These are phyloP conservation scores for Blepharisma undulans DNA, from an alignment of 169 alveolate species.

Conservation along the genomic window DNA sequence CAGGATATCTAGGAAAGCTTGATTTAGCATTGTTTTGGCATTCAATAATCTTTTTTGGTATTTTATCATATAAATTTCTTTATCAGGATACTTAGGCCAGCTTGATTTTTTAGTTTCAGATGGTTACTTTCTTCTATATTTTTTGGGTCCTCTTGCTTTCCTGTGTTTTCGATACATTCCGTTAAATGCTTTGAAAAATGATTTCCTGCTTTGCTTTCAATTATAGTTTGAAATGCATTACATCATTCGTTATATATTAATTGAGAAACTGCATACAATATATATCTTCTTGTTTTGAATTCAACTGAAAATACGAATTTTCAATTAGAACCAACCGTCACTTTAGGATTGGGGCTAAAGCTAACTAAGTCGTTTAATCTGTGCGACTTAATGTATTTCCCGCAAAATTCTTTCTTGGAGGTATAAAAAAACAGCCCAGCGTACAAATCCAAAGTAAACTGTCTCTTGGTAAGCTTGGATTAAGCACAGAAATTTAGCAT, in stretches of 20 bases:
- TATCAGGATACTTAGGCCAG: no score
- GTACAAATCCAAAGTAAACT: neutral
- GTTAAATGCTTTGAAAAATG: no score
- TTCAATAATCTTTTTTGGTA: no score
- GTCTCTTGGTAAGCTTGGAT: neutral
- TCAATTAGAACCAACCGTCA: neutral
- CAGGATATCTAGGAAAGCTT: no score
- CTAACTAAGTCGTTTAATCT: neutral
- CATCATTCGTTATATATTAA: constrained; percentile 11
- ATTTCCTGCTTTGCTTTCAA: no score
- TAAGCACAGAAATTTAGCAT: neutral
- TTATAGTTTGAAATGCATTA: neutral
- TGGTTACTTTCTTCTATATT: no score
- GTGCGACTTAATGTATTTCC: neutral
- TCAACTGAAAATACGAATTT: constrained; percentile 14
- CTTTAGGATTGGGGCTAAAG: neutral
- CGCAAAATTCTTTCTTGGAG: neutral
- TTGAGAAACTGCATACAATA: neutral
- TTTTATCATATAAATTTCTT: no score
- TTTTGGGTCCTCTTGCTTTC: no score
- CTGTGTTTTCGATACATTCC: no score
- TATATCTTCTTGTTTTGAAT: neutral
- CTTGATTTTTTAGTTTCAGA: no score
- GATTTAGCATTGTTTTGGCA: no score
- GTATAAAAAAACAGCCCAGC: neutral